phyloP scores from a whole-genome alignment of 352 stramenopile genomes.

The Globisporangium middletonii region DNA sequence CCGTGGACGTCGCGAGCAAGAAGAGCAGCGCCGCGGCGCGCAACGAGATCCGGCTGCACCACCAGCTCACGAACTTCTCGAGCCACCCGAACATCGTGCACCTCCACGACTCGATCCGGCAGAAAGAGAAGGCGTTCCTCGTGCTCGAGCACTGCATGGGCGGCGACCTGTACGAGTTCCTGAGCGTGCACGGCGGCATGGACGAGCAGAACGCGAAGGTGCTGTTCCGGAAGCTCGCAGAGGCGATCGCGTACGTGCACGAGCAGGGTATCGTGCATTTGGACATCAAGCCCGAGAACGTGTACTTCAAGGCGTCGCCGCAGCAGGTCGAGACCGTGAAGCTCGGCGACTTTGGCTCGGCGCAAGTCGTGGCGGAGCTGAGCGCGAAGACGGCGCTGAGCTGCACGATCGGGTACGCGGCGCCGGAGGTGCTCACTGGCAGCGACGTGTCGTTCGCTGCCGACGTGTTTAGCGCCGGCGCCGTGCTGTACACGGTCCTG shows the following conservation, averaged over 20 bases:
- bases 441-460: constrained; percentile 48
- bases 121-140: constrained; percentile 60
- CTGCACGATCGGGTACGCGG: constrained; percentile 73
- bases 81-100: constrained; percentile 61
- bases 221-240: constrained; percentile 46
- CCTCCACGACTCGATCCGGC: constrained; percentile 54
- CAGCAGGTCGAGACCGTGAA: constrained; percentile 48
- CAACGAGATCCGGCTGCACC: constrained; percentile 61
- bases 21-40: constrained; percentile 40
- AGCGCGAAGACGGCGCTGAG: constrained; percentile 34
- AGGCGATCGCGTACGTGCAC: constrained; percentile 49
- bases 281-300: constrained; percentile 78
- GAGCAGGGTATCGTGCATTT: constrained; percentile 58
- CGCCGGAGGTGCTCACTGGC: constrained; percentile 55
- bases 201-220: constrained; percentile 39
- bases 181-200: constrained; percentile 46
- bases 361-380: constrained; percentile 34
- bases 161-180: constrained; percentile 55
- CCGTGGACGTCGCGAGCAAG: constrained; percentile 39
- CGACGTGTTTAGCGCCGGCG: constrained; percentile 73
- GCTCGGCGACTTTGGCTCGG: constrained; percentile 67
- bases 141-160: constrained; percentile 58
- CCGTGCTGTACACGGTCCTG: constrained; percentile 63
- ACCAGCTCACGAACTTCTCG: constrained; percentile 63
- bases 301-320: constrained; percentile 59